Evolutionary conservation across 176 grass and related monocot genomes (phyloP), one percentile per base, ranked within the genome.

Genomic region (Aechmea fasciata): DNA sequence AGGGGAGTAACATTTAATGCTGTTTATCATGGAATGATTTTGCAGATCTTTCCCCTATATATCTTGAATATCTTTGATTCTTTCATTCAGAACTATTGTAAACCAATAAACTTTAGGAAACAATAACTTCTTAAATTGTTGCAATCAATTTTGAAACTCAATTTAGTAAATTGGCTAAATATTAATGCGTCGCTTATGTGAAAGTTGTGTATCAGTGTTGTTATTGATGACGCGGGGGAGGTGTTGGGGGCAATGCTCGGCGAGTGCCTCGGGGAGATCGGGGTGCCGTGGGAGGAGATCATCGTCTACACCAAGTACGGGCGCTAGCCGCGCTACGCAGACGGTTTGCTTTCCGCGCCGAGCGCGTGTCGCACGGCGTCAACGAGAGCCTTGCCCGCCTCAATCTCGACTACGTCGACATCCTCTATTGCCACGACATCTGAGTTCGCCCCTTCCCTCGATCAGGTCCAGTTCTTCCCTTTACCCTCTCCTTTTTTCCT

Each of bases 381-480:
- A 83, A 92, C 65, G 89, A 96, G 86, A 92, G 85, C 79, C 89
- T 97, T 41, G 55, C 50, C 4, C 84, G 89, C 69, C 82, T 92
- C 52, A 79, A 85, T 2, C 79, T 97, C 14, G 82, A 83, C 74
- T 92, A 97, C 68, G 89, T 97, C 9, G 89, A 97, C 65, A 83
- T 92, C 59, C 76, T 97, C 57, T 84, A 92, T 52, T 89, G 86
- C 71, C 93, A 92, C 50, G 93, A 92, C 81, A 92, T 97, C 61
- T n/a, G 86, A 97, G 79, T 97, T 97, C 67, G 87, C 75, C 33
- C 33, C 33, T 1, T 68, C 47, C 65, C 89, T 97, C 11, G 86
- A 97, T 63, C 86, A 90, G 86, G 93, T 90, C 10, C 57, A 4
- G 0, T 52, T 5, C 7, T 1, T 47, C 1, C 28, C 48, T 59